phyloP scores from a whole-genome alignment of 371 early-diverging fungal genomes.

The Mortierella sp. region DNA sequence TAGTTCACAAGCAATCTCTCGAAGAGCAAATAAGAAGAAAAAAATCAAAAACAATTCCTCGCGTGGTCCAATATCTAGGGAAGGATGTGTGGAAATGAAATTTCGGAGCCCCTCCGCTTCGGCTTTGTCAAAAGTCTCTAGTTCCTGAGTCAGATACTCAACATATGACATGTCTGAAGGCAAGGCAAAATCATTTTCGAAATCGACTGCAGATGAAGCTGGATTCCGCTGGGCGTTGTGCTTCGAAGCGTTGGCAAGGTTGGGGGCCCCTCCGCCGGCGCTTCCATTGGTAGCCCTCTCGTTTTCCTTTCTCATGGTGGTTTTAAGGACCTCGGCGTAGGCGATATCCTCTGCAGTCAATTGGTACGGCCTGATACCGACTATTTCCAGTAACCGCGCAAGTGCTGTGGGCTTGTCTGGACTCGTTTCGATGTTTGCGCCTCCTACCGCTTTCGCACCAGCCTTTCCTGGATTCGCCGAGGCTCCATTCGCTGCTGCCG shows the following conservation, averaged over 20 bases:
- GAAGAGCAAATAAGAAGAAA: conserved; percentile 72
- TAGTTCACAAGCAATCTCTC: conserved; percentile 70
- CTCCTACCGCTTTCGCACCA: not conserved
- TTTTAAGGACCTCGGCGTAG: conserved; percentile 44
- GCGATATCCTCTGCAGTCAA: conserved; percentile 37
- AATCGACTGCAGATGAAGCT: conserved; percentile 23
- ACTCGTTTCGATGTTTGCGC: not conserved
- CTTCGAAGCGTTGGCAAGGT: conserved; percentile 32
- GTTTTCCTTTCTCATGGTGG: conserved; percentile 23
- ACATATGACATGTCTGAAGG: conserved; percentile 62
- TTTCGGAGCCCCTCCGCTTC: conserved; percentile 45
- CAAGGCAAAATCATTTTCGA: conserved; percentile 33
- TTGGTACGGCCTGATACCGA: conserved; percentile 20
- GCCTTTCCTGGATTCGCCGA: not conserved
- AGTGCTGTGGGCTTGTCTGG: not conserved
- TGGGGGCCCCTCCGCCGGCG: conserved; percentile 9
- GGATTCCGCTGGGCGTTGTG: conserved; percentile 16
- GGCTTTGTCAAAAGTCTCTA: conserved; percentile 55
- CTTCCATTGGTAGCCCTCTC: conserved; percentile 15
- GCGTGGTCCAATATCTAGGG: conserved; percentile 66
- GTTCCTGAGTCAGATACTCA: conserved; percentile 62
- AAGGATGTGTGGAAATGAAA: conserved; percentile 48
- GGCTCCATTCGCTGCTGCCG: not conserved
- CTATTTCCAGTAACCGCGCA: conserved; percentile 16
- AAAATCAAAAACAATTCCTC: conserved; percentile 75